These are phyloP conservation scores for Filosporella fistucella DNA, from an alignment of 495 filamentous ascomycete species.

Conservation along the genomic window DNA sequence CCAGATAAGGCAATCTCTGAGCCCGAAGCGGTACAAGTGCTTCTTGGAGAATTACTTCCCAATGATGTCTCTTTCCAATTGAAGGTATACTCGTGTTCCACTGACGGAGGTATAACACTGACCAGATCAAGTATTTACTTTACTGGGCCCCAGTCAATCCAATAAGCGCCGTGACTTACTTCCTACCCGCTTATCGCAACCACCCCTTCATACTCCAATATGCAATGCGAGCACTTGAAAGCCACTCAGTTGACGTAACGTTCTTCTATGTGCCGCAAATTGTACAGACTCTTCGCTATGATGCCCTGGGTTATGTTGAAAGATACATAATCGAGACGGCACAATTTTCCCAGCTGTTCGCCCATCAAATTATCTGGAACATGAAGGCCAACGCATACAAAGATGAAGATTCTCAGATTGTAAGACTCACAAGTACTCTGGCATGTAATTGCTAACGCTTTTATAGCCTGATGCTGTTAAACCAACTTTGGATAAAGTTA, in stretches of 20 bases:
- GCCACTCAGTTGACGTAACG: slow-evolving; percentile 89
- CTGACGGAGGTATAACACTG: too few relatives aligned
- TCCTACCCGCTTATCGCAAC: slow-evolving; percentile 88
- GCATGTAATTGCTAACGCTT: slow-evolving; percentile 29
- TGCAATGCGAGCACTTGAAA: slow-evolving; percentile 91
- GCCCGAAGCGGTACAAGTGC: slow-evolving; percentile 73
- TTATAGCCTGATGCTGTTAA: slow-evolving; percentile 84
- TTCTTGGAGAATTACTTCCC: slow-evolving; percentile 73
- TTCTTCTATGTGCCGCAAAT: slow-evolving; percentile 99
- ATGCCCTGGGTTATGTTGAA: slow-evolving; percentile 91
- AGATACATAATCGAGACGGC: slow-evolving; percentile 95
- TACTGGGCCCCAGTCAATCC: slow-evolving; percentile 96
- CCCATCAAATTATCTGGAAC: slow-evolving; percentile 99
- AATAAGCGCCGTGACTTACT: slow-evolving; percentile 86
- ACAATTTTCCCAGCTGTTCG: slow-evolving; percentile 92
- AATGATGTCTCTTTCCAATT: slow-evolving; percentile 77
- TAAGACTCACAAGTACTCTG: slow-evolving; percentile 39
- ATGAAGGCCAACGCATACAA: slow-evolving; percentile 99
- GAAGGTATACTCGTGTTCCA: too few relatives aligned
- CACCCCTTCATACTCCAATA: slow-evolving; percentile 95
- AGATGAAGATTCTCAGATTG: slow-evolving; percentile 86
- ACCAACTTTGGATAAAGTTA: slow-evolving; percentile 87
- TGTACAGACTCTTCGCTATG: slow-evolving; percentile 93
- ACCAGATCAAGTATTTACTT: slow-evolving; percentile 85
- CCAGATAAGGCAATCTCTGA: slow-evolving; percentile 76